Base-by-base conservation (phyloP, 1,139 yeast species). In the Suhomyces anneliseae region DNA sequence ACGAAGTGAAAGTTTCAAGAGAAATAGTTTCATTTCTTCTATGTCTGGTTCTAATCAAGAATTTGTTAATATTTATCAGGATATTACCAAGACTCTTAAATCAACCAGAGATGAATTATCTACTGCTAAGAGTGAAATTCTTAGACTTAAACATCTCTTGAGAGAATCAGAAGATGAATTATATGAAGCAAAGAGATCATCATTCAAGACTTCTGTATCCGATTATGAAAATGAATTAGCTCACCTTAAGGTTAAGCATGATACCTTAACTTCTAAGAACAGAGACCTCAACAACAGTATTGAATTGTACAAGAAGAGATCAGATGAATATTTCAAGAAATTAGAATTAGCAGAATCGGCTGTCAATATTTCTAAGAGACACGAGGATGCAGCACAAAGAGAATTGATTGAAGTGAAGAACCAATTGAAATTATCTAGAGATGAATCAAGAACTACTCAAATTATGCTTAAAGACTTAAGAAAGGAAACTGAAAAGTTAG, bases 261-360 rank as follows among this genome's bases (percentile, higher is more conserved):
- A 84, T 46, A 76, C 82, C 2, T 64, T 83, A 38, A 65, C 66
- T 26, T 60, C 74, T n/a, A 79, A 79, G 50, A 81, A 79, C 52
- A 53, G 57, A 2, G 89, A 87, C 26, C 65, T 87, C 33, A 63
- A 69, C 1, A 76, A 78, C 40, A 74, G 81, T 36, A 69, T 86
- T 38, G 82, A 79, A 32, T 70, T 87, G 35, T 90, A 87, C 65
- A 86, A 83, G 59, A 69, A 73, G 36, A 78, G 96, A 49, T 83
- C 95, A 12, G 93, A 88, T 40, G 89, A 86, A 54, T 87, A 89
- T 59, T 82, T 79, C 57, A 74, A 76, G 50, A 87, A 88, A 56
- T 71, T 90, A 34, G 96, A 90, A 58, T 78, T 82, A 49, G 93
- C 95, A 0, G 97, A 92, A 59, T 76, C 85, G 42, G 86, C 90